phyloP scores from a whole-genome alignment of 768 basidiomycete species.

The Mycena galericulata region DNA sequence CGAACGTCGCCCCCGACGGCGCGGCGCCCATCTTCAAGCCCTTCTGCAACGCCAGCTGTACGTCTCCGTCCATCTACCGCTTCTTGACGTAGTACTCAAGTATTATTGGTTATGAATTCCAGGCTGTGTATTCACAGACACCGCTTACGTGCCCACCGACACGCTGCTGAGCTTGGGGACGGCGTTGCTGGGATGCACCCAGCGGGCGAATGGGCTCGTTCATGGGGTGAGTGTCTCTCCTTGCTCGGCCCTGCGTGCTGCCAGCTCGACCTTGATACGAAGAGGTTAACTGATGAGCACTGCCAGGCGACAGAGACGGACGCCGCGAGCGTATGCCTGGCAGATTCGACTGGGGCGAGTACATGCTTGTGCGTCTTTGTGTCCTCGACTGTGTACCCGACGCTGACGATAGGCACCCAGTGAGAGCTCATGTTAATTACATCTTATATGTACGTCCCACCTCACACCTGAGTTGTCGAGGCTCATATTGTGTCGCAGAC shows the following conservation, averaged over 20 bases:
- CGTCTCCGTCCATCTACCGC: not conserved
- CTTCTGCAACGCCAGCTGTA: constrained; percentile 30
- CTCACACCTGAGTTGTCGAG: no score
- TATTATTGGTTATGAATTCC: no score
- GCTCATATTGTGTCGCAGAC: no score
- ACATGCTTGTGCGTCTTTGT: constrained; percentile 15
- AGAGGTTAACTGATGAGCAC: not conserved
- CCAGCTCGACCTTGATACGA: no score
- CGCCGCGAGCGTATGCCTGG: constrained; percentile 6
- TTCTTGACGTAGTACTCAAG: not conserved
- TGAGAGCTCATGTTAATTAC: no score
- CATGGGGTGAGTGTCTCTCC: constrained; percentile 10
- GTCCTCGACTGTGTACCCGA: no score
- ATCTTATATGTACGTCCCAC: no score
- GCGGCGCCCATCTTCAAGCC: constrained; percentile 15
- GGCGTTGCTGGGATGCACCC: constrained; percentile 13
- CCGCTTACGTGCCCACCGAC: not conserved
- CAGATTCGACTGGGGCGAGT: constrained; percentile 5
- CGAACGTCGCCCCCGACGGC: not conserved
- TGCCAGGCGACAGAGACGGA: constrained; percentile 14
- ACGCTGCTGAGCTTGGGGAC: constrained; percentile 16
- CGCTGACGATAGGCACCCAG: no score
- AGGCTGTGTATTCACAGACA: constrained; percentile 31
- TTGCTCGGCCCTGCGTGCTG: no score
- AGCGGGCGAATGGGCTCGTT: constrained; percentile 18